Conservation (phyloP, 2,329 filamentous ascomycete genomes). For the Diaporthe eres region DNA sequence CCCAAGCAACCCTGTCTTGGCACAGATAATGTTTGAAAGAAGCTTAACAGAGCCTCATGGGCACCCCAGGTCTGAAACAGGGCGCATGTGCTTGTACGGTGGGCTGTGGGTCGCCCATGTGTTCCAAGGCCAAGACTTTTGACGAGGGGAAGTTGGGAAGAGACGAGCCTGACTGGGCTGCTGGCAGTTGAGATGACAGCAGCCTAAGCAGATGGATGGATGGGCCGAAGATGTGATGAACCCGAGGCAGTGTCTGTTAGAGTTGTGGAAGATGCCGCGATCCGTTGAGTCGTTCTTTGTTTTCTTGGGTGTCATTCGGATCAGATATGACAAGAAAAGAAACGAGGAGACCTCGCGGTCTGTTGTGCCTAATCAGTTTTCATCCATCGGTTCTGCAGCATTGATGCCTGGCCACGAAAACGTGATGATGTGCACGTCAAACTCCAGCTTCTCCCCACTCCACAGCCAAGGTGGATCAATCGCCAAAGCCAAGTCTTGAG, state of each 20-base stretch:
- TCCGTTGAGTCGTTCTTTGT: neutral
- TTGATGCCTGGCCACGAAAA: conserved; percentile 8
- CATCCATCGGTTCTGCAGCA: neutral
- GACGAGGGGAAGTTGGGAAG: conserved; percentile 12
- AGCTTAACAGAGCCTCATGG: conserved; percentile 40
- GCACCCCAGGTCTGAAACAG: conserved; percentile 32
- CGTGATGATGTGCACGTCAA: conserved; percentile 17
- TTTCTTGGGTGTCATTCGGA: neutral
- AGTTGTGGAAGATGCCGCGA: conserved; percentile 15
- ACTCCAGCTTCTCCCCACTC: neutral
- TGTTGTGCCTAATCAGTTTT: neutral
- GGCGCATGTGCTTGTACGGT: conserved; percentile 28
- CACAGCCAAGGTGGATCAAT: conserved; percentile 28
- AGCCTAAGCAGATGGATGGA: conserved; percentile 7
- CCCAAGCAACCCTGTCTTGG: conserved; percentile 32
- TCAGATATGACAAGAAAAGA: neutral
- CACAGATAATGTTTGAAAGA: conserved; percentile 39
- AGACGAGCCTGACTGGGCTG: conserved; percentile 18
- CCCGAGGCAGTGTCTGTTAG: conserved; percentile 31
- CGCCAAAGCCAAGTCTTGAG: conserved; percentile 26
- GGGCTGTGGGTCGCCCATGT: conserved; percentile 1
- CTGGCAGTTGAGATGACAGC: conserved; percentile 24
- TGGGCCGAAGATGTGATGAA: conserved; percentile 25
- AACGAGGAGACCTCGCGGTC: neutral
- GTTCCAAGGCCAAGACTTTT: conserved; percentile 30